A percentile compares a stretch with the other conserved stretches of the same genome.
phyloP scores from a whole-genome alignment of 1,139 yeast species.

The Candida sanyaensis region DNA sequence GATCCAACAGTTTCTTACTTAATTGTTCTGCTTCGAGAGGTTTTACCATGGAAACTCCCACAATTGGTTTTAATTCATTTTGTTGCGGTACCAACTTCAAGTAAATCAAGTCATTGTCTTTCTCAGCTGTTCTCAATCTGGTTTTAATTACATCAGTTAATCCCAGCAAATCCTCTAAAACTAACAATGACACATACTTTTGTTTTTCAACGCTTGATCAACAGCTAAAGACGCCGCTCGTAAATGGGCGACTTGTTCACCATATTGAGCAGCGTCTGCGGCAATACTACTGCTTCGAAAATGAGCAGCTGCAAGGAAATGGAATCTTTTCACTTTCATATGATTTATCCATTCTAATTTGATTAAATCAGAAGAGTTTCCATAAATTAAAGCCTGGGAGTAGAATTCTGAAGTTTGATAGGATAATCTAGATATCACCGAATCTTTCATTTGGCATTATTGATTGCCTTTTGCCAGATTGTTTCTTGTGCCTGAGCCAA shows the following conservation, averaged over 20 bases:
- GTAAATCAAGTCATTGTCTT: slow-evolving; percentile 82
- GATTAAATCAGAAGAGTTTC: slow-evolving; percentile 52
- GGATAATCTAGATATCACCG: slow-evolving; percentile 65
- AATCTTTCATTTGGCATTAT: slow-evolving; percentile 54
- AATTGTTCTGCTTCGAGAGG: slow-evolving; percentile 37
- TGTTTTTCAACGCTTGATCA: slow-evolving; percentile 37
- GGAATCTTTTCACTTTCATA: slow-evolving; percentile 55
- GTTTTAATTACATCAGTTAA: slow-evolving; percentile 46
- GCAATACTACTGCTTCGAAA: slow-evolving; percentile 58
- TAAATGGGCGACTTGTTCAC: slow-evolving; percentile 68
- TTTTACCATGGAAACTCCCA: slow-evolving; percentile 59
- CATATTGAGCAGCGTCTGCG: slow-evolving; percentile 56
- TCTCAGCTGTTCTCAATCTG: slow-evolving; percentile 58
- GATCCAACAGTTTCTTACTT: slow-evolving; percentile 18
- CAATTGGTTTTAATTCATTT: slow-evolving; percentile 42
- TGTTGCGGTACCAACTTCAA: slow-evolving; percentile 60
- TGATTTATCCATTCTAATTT: slow-evolving; percentile 68
- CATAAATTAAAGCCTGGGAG: slow-evolving; percentile 41
- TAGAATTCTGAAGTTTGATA: slow-evolving; percentile 64
- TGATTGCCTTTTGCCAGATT: slow-evolving; percentile 74
- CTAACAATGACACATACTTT: slow-evolving; percentile 46
- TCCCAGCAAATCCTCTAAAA: slow-evolving; percentile 51
- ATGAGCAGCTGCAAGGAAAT: slow-evolving; percentile 71
- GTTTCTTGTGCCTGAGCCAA: slow-evolving; percentile 88
- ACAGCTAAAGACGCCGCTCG: slow-evolving; percentile 34